Evolutionary conservation across 768 basidiomycete genomes (phyloP), one percentile per base, ranked within the genome.

Genomic region (Tylopilus intermedius): DNA sequence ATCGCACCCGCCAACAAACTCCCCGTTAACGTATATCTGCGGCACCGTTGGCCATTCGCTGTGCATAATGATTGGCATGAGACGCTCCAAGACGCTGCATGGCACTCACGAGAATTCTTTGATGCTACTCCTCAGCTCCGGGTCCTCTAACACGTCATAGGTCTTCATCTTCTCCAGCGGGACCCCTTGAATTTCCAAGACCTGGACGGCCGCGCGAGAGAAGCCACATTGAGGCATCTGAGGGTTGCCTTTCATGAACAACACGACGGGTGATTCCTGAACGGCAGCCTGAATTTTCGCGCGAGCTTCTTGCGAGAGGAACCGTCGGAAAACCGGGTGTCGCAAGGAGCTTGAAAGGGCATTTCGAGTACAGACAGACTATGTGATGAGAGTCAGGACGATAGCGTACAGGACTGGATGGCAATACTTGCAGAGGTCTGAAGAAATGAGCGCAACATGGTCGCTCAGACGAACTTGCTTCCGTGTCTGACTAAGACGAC

Each of bases 41-140:
- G 95, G 95, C 58, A 99, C 85, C 18, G 95, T 99, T 13, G 95
- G 95, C 95, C 95, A 99, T 58, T 96, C 90, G 22, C 94, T 98
- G 61, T 14, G 33, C 6, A 45, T 13, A 26, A 10, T 30, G 35
- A 8, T 21, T 51, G 22, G n/a, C 26, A 4, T 42, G 21, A 33
- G 42, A 33, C 14, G 37, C 38, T 18, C 29, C 2, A 30, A 21
- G 0, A n/a, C 6, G 43, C 33, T 35, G 35, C n/a, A 39, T 22
- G 32, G 4, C n/a, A 83, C 93, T 65, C 60, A 97, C 94, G 92
- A 94, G 68, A 91, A 98, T 69, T 97, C 94, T 72, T 99, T 98
- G 67, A 98, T 95, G 3, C 83, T 81, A 60, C 64, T 82, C 56
- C 95, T 76, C 43, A 99, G 74, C 68, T 97, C 90, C 24, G 74